Evolutionary conservation across 2,329 filamentous ascomycete genomes (phyloP).

Genomic region (Sporothrix globosa): DNA sequence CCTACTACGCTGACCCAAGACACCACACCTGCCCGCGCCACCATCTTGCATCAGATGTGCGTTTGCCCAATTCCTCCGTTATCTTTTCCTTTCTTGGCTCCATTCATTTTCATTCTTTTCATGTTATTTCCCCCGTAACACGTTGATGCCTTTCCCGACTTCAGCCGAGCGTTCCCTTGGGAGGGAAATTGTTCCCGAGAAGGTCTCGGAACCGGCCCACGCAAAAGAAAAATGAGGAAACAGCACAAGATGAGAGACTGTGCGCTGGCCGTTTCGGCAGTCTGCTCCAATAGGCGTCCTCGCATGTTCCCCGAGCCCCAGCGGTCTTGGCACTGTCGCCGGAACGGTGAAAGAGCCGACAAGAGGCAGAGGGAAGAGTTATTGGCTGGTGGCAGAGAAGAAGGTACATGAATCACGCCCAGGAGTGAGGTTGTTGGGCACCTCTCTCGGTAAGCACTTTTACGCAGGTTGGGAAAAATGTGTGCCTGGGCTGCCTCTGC

Average conservation of each 20-base stretch:
- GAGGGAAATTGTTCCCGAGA: constrained; percentile 21
- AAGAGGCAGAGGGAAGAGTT: neutral
- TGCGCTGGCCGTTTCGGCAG: constrained; percentile 30
- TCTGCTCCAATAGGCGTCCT: constrained; percentile 25
- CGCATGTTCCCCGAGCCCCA: neutral
- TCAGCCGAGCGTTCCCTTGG: constrained; percentile 24
- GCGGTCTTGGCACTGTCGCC: constrained; percentile 21
- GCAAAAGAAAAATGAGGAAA: constrained; percentile 13
- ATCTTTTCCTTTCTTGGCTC: neutral
- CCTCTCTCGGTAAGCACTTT: neutral
- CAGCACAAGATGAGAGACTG: neutral
- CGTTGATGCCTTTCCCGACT: constrained; percentile 15
- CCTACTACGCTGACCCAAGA: neutral
- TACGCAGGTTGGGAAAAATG: neutral
- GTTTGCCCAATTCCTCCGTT: constrained; percentile 19
- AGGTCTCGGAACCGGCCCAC: constrained; percentile 25
- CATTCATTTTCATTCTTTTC: neutral
- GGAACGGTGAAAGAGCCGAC: neutral
- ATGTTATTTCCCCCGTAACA: neutral
- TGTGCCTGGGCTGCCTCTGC: neutral
- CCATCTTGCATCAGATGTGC: constrained; percentile 11
- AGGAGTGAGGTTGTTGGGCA: neutral
- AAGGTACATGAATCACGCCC: constrained; percentile 4
- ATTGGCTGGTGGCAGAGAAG: neutral
- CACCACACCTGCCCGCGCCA: constrained; percentile 14